Base-by-base conservation (phyloP, 2,329 filamentous ascomycete species). In the Cyclaneusma minus region DNA sequence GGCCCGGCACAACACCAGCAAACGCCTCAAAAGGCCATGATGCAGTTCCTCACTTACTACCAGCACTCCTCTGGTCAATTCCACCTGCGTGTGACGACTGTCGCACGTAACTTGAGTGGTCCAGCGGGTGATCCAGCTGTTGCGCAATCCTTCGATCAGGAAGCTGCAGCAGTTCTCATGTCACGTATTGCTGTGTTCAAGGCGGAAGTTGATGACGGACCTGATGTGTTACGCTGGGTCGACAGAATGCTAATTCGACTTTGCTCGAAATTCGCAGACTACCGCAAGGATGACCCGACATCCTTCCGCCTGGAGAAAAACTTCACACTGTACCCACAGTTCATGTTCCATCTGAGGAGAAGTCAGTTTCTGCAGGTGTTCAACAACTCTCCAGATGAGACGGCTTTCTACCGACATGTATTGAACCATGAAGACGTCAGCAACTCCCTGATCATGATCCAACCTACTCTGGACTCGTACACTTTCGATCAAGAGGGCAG, bases 181-280 rank as follows among this genome's bases (percentile, higher is more conserved):
- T 91, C 87, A n/a, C 71, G 89, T 38, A 98, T 98, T 51, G 89
- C 89, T 6, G 89, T 95, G 25, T 98, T 93, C 64, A 98, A 95
- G 60, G 85, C 89, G 2, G 89, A 98, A 49, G 85, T 95, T 14
- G 89, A 98, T 42, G 89, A 98, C 48, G 89, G 89, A 1, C 89
- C 89, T n/a, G 89, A 98, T 52, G 87, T 98, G 14, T 65, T 98
- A 29, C 73, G 89, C 48, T 98, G 89, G 89, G 89, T 98, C 13
- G 89, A 98, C 48, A 72, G 89, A 38, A 98, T 98, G 89, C 70
- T 98, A 32, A 98, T 98, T 50, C 69, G 89, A 28, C 64, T 98
- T 14, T 98, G 89, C 60, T 92, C 87, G 21, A 72, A 87, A 40
- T 98, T 98, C 48, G 89, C 89, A 15, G 89, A 98, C 52, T 98